These are phyloP conservation scores for Pyricularia sp. DNA, from an alignment of 2,329 filamentous ascomycete species.

Conservation along the genomic window DNA sequence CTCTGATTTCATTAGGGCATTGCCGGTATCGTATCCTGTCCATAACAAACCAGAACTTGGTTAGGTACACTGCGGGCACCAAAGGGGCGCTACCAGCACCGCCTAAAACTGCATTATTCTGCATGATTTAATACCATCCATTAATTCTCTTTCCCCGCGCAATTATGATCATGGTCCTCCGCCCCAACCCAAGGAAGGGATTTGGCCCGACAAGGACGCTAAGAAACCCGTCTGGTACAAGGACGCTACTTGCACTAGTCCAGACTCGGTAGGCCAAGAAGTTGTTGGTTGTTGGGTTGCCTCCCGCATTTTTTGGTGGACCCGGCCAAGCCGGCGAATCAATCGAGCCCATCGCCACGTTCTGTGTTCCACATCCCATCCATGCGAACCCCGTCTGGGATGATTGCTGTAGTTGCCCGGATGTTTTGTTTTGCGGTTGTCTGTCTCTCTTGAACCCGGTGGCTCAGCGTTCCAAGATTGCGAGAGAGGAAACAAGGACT, in stretches of 20 bases:
- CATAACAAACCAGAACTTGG: neutral
- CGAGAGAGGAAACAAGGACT: neutral
- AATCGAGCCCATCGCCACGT: neutral
- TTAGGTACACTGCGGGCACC: neutral
- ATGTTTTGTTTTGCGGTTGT: neutral
- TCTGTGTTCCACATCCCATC: neutral
- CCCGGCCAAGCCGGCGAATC: neutral
- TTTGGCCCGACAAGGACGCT: neutral
- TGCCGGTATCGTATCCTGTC: neutral
- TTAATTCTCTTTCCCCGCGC: neutral
- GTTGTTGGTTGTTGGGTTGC: neutral
- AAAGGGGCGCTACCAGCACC: neutral
- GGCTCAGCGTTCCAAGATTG: neutral
- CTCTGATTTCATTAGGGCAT: neutral
- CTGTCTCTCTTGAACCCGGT: neutral
- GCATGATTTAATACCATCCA: neutral
- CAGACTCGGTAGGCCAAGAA: neutral
- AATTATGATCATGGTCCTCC: neutral
- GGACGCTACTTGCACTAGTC: neutral
- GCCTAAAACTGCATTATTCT: neutral
- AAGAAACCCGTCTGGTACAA: neutral
- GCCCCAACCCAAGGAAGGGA: neutral
- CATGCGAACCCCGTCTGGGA: neutral
- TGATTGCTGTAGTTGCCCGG: neutral
- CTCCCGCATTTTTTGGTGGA: neutral